phyloP scores from a whole-genome alignment of 1,139 yeast species.

The Arxiozyma heterogenica region DNA sequence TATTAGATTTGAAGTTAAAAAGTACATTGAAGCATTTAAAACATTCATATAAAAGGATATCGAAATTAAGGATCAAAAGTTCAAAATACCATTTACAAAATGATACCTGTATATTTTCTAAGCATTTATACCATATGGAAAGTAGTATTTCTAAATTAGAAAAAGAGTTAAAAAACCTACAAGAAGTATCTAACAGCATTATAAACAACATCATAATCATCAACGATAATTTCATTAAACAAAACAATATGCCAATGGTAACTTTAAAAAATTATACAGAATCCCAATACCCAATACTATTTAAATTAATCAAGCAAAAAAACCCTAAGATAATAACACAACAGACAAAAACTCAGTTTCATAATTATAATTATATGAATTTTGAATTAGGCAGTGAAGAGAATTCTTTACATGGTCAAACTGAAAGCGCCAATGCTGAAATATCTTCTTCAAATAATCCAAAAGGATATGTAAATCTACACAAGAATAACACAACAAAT shows the following conservation, averaged over 20 bases:
- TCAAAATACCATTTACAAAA: neutral
- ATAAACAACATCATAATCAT: neutral
- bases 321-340: neutral
- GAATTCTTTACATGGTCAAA: neutral
- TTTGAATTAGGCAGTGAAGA: neutral
- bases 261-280: slow-evolving; percentile 15
- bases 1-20: slow-evolving; percentile 19
- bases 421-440: neutral
- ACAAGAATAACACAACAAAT: neutral
- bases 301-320: slow-evolving; percentile 8
- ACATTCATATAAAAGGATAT: slow-evolving; percentile 15
- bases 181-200: neutral
- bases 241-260: slow-evolving; percentile 4
- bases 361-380: too few species aligned
- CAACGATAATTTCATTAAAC: slow-evolving; percentile 4
- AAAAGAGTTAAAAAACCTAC: slow-evolving; percentile 2
- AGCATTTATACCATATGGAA: slow-evolving; percentile 5
- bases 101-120: slow-evolving; percentile 3
- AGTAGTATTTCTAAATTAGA: neutral
- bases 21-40: slow-evolving; percentile 19
- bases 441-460: neutral
- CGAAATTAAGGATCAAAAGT: slow-evolving; percentile 11
- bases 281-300: slow-evolving; percentile 23
- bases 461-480: neutral
- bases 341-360: neutral